Conservation (phyloP, 2,329 filamentous ascomycete species). For the Stachybotrys chlorohalonatus region DNA sequence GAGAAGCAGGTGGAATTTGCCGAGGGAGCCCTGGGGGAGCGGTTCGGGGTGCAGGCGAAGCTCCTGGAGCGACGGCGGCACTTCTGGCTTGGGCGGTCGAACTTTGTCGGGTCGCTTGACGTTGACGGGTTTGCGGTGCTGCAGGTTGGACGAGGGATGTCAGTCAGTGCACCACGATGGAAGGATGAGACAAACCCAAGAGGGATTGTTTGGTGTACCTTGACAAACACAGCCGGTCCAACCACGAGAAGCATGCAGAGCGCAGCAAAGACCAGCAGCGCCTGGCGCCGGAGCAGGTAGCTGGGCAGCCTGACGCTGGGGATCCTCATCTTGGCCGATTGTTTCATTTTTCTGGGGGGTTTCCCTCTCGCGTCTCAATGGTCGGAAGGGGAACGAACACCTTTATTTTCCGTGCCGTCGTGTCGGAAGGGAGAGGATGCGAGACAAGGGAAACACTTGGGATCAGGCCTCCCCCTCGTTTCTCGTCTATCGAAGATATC, state of each 20-base stretch:
- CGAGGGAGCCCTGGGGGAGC: not conserved
- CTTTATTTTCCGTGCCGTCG: too few relatives aligned
- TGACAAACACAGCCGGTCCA: not conserved
- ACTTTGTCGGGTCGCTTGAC: not conserved
- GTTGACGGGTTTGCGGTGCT: not conserved
- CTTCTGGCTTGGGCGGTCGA: not conserved
- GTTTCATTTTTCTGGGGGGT: not conserved
- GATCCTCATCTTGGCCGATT: not conserved
- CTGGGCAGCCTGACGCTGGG: not conserved
- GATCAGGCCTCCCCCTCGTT: too few relatives aligned
- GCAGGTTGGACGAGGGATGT: not conserved
- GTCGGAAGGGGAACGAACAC: too few relatives aligned
- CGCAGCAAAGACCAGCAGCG: not conserved
- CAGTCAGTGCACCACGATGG: not conserved
- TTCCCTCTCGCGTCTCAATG: not conserved
- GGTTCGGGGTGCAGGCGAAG: not conserved
- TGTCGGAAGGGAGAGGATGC: not conserved
- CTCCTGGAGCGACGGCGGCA: slow-evolving; percentile 1
- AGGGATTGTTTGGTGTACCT: not conserved
- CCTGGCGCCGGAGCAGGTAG: not conserved
- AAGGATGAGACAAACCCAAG: not conserved
- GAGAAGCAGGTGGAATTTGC: slow-evolving; percentile 15
- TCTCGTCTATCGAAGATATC: too few relatives aligned
- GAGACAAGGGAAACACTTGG: not conserved
- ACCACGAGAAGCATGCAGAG: not conserved